Evolutionary conservation across 202 grass and related monocot species (phyloP).

Genomic region (Panicum hallii): DNA sequence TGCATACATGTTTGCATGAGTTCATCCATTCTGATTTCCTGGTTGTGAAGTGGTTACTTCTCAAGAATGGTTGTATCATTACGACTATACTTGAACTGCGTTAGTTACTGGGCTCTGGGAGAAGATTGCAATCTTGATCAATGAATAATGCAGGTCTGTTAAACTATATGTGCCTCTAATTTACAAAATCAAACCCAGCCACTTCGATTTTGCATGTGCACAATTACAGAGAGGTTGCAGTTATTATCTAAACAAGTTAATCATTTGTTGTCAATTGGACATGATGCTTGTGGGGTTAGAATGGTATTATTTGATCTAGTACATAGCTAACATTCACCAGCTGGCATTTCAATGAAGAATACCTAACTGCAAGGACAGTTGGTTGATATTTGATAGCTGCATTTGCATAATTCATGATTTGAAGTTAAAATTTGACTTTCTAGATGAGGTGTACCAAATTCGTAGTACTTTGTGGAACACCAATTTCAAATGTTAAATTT

Average conservation of each 20-base stretch:
- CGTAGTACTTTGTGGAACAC: background rate
- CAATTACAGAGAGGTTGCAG: background rate
- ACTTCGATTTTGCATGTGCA: background rate
- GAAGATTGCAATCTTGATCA: background rate
- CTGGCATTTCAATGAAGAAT: constrained; percentile 23
- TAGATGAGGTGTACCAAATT: background rate
- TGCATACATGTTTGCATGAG: constrained; percentile 33
- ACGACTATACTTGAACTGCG: constrained; percentile 1
- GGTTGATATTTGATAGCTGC: background rate
- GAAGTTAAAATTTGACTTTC: background rate
- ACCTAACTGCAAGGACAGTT: constrained; percentile 3
- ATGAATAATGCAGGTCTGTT: background rate
- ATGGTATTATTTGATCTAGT: background rate
- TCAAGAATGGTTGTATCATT: background rate
- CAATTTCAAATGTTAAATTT: background rate
- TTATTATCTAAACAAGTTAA: background rate
- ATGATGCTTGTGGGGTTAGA: background rate
- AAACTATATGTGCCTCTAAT: background rate
- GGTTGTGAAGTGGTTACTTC: background rate
- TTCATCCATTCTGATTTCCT: constrained; percentile 5
- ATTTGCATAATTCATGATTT: background rate
- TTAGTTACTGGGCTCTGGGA: background rate
- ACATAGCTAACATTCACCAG: background rate
- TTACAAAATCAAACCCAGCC: background rate
- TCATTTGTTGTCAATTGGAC: background rate